A percentile compares a stretch with the other conserved stretches of the same genome.
These are phyloP conservation scores for Nissolia schottii DNA, from an alignment of 306 rosid genomes.

Conservation along the genomic window DNA sequence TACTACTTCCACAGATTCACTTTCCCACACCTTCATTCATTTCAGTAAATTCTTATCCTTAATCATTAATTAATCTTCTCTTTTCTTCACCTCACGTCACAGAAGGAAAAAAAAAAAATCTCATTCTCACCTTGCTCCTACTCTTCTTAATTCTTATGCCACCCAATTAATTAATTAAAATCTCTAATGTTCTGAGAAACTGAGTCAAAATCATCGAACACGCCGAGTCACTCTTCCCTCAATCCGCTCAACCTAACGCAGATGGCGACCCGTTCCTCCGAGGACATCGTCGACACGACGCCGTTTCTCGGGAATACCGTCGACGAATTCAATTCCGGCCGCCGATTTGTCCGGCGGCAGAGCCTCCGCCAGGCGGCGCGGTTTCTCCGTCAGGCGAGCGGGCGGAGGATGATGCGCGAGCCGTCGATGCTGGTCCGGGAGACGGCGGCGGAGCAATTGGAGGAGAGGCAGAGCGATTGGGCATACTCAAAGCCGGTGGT, in stretches of 20 bases:
- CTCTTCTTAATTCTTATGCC: not conserved
- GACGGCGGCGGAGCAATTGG: slow-evolving; percentile 92
- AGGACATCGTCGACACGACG: slow-evolving; percentile 63
- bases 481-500: slow-evolving; percentile 94
- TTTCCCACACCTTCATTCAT: not conserved
- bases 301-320: slow-evolving; percentile 59
- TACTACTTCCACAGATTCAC: not conserved
- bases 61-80: not conserved
- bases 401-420: slow-evolving; percentile 81
- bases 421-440: slow-evolving; percentile 89
- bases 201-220: not conserved
- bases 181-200: slow-evolving; percentile 32
- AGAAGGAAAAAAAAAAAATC: no score
- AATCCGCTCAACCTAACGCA: not conserved
- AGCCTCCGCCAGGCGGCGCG: slow-evolving; percentile 89
- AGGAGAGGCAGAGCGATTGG: slow-evolving; percentile 98
- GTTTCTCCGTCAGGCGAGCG: slow-evolving; percentile 87
- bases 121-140: not conserved
- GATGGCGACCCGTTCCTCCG: slow-evolving; percentile 75
- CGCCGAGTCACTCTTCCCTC: slow-evolving; percentile 22
- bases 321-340: slow-evolving; percentile 52
- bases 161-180: not conserved
- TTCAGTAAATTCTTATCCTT: no score
- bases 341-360: slow-evolving; percentile 58
- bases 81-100: no score